Evolutionary conservation across 2,329 filamentous ascomycete species (phyloP).

Genomic region (Gliomastix tumulicola): DNA sequence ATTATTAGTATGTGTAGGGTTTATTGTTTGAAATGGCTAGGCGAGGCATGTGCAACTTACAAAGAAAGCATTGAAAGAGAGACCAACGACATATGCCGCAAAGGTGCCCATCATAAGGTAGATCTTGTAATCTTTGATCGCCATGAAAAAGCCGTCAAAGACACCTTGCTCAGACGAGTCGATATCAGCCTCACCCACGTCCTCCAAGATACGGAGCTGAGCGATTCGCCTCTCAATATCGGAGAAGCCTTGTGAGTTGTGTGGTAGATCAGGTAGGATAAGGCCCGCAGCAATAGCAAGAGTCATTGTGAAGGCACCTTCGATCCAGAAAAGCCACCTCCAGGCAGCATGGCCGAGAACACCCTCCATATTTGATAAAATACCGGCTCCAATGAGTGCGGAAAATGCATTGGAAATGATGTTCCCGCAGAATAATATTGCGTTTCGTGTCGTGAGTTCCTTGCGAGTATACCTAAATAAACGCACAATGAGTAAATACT

Average conservation of each 20-base stretch:
- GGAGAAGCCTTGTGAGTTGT: constrained; percentile 50
- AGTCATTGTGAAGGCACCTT: constrained; percentile 37
- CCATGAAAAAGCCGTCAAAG: constrained; percentile 39
- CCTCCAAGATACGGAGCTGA: constrained; percentile 47
- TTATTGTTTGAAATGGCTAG: not conserved
- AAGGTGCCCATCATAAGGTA: constrained; percentile 52
- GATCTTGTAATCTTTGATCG: constrained; percentile 39
- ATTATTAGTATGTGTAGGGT: constrained; percentile 6
- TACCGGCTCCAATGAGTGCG: constrained; percentile 50
- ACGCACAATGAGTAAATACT: too few relatives aligned
- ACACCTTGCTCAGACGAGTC: constrained; percentile 41
- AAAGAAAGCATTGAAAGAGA: constrained; percentile 53
- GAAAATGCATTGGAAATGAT: constrained; percentile 55
- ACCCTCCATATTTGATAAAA: constrained; percentile 50
- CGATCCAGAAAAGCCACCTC: constrained; percentile 49
- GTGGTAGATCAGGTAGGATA: constrained; percentile 46
- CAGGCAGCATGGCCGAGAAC: constrained; percentile 46
- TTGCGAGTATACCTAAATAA: too few relatives aligned
- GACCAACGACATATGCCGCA: constrained; percentile 51
- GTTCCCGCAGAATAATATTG: constrained; percentile 52
- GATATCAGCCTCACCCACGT: constrained; percentile 47
- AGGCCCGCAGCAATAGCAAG: constrained; percentile 38
- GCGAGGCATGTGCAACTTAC: too few relatives aligned
- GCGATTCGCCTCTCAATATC: constrained; percentile 50
- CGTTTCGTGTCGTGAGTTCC: constrained; percentile 46